Evolutionary conservation across 139 green algal genomes (phyloP), one percentile per base, ranked within the genome.

Genomic region (Eudorina sp.): DNA sequence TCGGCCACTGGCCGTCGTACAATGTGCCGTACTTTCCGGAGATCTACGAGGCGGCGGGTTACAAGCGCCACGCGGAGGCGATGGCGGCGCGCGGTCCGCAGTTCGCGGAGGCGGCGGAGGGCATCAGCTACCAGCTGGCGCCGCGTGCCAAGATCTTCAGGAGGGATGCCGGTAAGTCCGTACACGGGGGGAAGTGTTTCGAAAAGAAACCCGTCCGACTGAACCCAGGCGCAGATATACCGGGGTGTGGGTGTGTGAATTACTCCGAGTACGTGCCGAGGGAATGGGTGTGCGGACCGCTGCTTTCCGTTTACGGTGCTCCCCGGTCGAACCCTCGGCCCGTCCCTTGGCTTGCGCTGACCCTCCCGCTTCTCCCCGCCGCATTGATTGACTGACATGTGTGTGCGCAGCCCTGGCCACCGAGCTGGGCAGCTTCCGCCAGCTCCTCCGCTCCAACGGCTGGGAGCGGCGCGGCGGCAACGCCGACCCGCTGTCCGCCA

Each of bases 21-120:
- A 98, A 98, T 48, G 90, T 97, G 13, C 95, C 95, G 11, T 94
- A 85, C 89, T 97, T 96, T 77, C 40, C 89, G 0, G 89, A 93
- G 64, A 88, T 95, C 38, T 96, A 96, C 81, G 84, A 93, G 62
- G n/a, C 51, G 21, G 91, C 86, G 9, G 95, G 95, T 34, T 95
- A 95, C 88, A 89, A 83, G 6, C 86, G 92, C 25, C 89, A 94
- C 48, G 72, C 81, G 1, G 66, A 46, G 19, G 43, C 58, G 23
- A 31, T 93, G 58, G 75, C 83, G 1, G 77, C 53, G 19, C 48
- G 85, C 3, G 94, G 93, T 3, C 45, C 90, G 34, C 90, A 91
- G 16, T 96, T 90, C 45, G 58, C 84, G 0, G 78, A 45, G 25
- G 82, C 87, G n/a, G 77, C 48, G 27, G 87, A 55, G 34, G 88